Base-by-base conservation (phyloP, 164 flowering plant species). In the Annona squamosa region DNA sequence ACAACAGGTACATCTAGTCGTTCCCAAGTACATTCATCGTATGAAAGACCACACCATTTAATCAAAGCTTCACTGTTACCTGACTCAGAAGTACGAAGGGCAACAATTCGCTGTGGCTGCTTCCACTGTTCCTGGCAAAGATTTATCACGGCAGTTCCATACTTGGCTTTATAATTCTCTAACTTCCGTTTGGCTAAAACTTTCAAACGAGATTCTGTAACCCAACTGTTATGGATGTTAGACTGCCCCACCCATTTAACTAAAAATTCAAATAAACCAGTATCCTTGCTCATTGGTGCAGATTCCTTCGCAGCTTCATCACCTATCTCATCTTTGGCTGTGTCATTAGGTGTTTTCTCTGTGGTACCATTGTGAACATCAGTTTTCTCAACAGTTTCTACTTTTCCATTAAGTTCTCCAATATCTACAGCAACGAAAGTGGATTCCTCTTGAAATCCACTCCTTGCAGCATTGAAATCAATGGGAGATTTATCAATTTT, bases 11-110 rank as follows among this genome's bases (percentile, higher is more conserved):
- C 93, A 78, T 90, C 90, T 68, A 87, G 72, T 71, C 84, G 88
- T 79, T 96, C 99, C 99, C 99, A 96, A 61, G 98, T 93, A 84
- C 99, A 93, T 76, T 94, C 99, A 82, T 93, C 98, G 79, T 96
- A 96, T 64, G 95, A 87, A 18, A 96, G 95, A 41, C 94, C 91
- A 63, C 81, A 83, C 99, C 99, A 96, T 78, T 93, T 96, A 46
- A 93, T 84, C 76, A 86, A 85, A 70, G 85, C 99, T 84, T 92
- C 94, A 69, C 69, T 73, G 6, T 57, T 65, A 69, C 90, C 96
- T 80, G 81, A 84, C 67, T 81, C 74, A 37, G 83, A 79, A 68
- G 71, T 17, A 77, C 90, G 91, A 4, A 86, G 79, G 74, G 91
- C 87, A 79, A 96, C 84, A 64, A 96, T 77, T 68, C 90, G 87